Evolutionary conservation across 371 early-diverging fungal species (phyloP).

Genomic region (Circinella umbellata): DNA sequence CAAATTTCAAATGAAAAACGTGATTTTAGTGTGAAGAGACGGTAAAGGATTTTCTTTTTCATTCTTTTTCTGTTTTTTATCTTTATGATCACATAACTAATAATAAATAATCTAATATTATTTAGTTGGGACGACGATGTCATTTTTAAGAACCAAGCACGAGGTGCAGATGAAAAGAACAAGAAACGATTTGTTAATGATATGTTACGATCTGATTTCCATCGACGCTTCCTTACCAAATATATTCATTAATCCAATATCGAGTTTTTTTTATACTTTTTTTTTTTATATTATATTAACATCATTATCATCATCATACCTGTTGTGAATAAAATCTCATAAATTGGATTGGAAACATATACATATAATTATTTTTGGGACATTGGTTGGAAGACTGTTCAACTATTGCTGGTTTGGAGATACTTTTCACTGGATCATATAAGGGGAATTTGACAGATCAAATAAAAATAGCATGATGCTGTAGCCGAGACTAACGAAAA

Average conservation of each 20-base stretch:
- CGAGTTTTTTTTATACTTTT: not conserved
- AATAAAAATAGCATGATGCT: too few species aligned
- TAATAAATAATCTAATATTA: not conserved
- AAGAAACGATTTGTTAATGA: conserved; percentile 97
- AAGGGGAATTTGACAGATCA: too few species aligned
- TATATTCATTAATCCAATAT: conserved; percentile 66
- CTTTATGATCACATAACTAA: not conserved
- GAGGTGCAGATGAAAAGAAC: conserved; percentile 82
- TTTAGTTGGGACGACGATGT: conserved; percentile 96
- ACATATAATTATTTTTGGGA: too few species aligned
- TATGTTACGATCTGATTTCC: conserved; percentile 93
- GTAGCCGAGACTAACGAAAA: too few species aligned
- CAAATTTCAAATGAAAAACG: conserved; percentile 52
- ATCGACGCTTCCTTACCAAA: conserved; percentile 93
- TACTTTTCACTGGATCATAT: too few species aligned
- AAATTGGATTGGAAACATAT: too few species aligned
- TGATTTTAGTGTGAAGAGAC: conserved; percentile 89
- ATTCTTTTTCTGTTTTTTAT: conserved; percentile 5
- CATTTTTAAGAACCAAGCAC: conserved; percentile 95
- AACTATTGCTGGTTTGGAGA: too few species aligned
- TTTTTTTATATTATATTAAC: not conserved
- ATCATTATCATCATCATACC: not conserved
- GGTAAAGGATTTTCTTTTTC: conserved; percentile 46
- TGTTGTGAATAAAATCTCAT: not conserved
- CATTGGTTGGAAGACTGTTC: too few species aligned